phyloP scores from a whole-genome alignment of 129 eudicot genomes.

The Centella asiatica region DNA sequence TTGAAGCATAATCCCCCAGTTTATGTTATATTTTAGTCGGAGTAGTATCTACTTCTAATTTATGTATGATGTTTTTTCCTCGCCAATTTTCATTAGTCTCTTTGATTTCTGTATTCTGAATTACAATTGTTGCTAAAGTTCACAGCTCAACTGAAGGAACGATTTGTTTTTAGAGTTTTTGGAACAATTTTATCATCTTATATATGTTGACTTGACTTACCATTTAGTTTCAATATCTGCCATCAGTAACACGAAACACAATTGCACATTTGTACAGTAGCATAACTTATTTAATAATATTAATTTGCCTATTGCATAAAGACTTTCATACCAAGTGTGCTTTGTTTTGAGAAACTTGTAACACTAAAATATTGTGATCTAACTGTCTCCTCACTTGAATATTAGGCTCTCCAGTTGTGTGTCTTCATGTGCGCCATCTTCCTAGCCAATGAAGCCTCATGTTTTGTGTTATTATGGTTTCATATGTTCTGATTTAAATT shows the following conservation, averaged over 20 bases:
- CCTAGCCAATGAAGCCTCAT: neutral
- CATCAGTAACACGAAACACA: no score
- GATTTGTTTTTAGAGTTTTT: neutral
- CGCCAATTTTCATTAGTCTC: no score
- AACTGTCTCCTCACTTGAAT: neutral
- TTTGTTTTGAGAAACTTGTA: neutral
- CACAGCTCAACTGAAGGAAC: neutral
- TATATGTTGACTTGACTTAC: neutral
- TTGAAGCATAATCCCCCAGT: neutral
- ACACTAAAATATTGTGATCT: constrained; percentile 9
- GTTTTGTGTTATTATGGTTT: no score
- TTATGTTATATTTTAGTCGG: neutral
- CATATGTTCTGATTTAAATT: no score
- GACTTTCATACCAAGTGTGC: constrained; percentile 5
- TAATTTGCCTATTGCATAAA: neutral
- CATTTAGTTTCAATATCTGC: neutral
- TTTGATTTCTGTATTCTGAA: no score
- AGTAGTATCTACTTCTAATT: neutral
- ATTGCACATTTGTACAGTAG: no score
- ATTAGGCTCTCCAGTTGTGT: neutral
- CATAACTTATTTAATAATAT: no score
- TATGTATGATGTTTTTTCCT: no score
- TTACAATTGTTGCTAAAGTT: neutral
- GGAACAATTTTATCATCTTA: neutral
- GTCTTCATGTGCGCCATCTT: neutral